Conservation (phyloP, 495 filamentous ascomycete genomes). For the Aspergillus avenaceus region DNA sequence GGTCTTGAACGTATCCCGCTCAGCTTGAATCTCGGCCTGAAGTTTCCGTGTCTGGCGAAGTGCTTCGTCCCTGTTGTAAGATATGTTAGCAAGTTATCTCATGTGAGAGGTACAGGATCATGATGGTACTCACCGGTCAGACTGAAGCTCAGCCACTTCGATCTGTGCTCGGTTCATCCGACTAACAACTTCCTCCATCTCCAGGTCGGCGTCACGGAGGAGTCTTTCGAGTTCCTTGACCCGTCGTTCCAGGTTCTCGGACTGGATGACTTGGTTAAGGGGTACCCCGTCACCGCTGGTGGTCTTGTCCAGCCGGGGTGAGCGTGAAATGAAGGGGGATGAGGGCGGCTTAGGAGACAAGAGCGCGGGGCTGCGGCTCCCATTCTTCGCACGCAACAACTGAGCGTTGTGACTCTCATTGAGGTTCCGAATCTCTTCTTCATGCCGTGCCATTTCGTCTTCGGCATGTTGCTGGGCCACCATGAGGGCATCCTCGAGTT, state of each 20-base stretch:
- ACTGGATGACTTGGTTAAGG: constrained; percentile 60
- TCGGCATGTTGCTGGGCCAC: constrained; percentile 82
- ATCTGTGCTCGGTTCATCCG: constrained; percentile 93
- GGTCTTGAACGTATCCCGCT: constrained; percentile 52
- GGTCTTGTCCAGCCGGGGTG: constrained; percentile 56
- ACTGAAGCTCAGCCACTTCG: constrained; percentile 87
- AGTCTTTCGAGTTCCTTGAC: constrained; percentile 80
- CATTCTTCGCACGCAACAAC: constrained; percentile 68
- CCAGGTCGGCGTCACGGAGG: constrained; percentile 73
- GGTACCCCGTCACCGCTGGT: constrained; percentile 51
- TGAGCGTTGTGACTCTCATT: constrained; percentile 75
- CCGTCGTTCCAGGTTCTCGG: constrained; percentile 67
- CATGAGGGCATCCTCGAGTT: constrained; percentile 79
- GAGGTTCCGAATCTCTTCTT: constrained; percentile 74
- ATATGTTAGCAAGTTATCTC: constrained; percentile 23
- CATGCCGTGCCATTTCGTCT: constrained; percentile 73
- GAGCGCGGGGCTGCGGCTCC: constrained; percentile 33
- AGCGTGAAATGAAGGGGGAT: constrained; percentile 57
- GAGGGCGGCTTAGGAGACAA: constrained; percentile 52
- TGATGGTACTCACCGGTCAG: constrained; percentile 61
- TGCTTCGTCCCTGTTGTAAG: constrained; percentile 66
- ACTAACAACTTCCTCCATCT: constrained; percentile 92
- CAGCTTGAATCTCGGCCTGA: constrained; percentile 57
- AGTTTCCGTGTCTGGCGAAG: constrained; percentile 76
- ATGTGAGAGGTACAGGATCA: constrained; percentile 7